Evolutionary conservation across 352 stramenopile species (phyloP), one percentile per base, ranked within the genome.

Genomic region (Globisporangium cylindrosporum): DNA sequence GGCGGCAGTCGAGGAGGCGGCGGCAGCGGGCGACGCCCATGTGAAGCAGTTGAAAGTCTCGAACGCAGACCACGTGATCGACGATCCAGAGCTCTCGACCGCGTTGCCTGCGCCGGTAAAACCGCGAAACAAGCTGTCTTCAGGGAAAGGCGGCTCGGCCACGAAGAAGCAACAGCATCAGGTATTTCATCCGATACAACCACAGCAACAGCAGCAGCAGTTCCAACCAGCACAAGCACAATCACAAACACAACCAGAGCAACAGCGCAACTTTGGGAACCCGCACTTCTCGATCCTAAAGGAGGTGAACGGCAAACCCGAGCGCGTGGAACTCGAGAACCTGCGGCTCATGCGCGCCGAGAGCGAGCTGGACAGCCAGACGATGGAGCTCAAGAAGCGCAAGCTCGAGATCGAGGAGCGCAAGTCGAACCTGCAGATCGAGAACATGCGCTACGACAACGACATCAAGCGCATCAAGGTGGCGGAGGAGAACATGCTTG

Each of bases 401-500:
- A 41, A 67, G 22, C 66, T 67, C 24, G 66, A 63, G 51, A 32
- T 66, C 25, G 53, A 61, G 9, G 48, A 53, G 59, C 59, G 51
- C 49, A 61, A 67, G 61, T 36, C 36, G 29, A 15, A 38, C 49
- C 49, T 71, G n/a, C 56, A 66, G 34, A 67, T 66, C 56, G 60
- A 70, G 56, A 55, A 34, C 20, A 41, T 71, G 63, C 58, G 64
- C 64, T 70, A 62, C 43, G 58, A 70, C 58, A 73, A 63, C 38
- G 49, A 60, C n/a, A 49, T 71, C 14, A 73, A 71, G 64, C 56
- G 60, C 36, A 55, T 71, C 46, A 41, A 60, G 34, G 49, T 69
- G 24, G 64, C 59, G 27, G 56, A 70, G 38, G 62, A 73, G 62
- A 71, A 67, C 43, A 60, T 76, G 38, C 62, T 86, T 15, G 76